Conservation (phyloP, 2,329 filamentous ascomycete species). For the Cytospora paraplurivora region DNA sequence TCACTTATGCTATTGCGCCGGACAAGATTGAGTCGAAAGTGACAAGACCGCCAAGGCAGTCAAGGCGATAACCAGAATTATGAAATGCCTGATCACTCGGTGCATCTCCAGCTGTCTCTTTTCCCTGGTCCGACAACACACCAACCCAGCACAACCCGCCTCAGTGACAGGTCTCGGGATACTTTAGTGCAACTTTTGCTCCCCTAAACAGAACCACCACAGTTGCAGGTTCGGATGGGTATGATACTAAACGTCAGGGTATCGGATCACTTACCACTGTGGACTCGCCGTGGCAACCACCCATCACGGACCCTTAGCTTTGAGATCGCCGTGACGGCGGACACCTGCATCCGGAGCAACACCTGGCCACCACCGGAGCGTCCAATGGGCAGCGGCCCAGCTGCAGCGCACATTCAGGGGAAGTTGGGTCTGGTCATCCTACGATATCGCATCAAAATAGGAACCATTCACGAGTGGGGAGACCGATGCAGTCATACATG, state of each 20-base stretch:
- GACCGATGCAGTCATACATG: conserved; percentile 11
- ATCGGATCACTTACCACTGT: conserved; percentile 7
- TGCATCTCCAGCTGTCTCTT: not conserved
- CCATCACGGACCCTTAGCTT: conserved; percentile 1
- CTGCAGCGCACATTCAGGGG: not conserved
- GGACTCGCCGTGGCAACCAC: conserved; percentile 2
- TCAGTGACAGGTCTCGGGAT: conserved; percentile 16
- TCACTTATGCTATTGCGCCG: too few species aligned
- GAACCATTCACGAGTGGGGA: too few species aligned
- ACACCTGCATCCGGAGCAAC: not conserved
- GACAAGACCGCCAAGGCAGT: too few species aligned
- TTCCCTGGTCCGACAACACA: not conserved
- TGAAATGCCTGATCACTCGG: too few species aligned
- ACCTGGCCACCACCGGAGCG: conserved; percentile 3
- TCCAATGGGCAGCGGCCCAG: not conserved
- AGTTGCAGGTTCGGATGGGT: conserved; percentile 13
- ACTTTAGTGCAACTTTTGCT: conserved; percentile 13
- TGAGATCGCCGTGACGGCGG: conserved; percentile 6
- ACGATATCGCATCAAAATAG: conserved; percentile 2
- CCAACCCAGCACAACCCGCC: not conserved
- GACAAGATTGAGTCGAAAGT: too few species aligned
- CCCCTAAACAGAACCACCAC: not conserved
- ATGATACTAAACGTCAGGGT: conserved; percentile 12
- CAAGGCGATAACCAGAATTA: too few species aligned
- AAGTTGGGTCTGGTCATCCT: not conserved